Percentiles rank a stretch among this genome's conserved stretches.
These are phyloP conservation scores for Collybia sp. DNA, from an alignment of 768 basidiomycete genomes.

Conservation along the genomic window DNA sequence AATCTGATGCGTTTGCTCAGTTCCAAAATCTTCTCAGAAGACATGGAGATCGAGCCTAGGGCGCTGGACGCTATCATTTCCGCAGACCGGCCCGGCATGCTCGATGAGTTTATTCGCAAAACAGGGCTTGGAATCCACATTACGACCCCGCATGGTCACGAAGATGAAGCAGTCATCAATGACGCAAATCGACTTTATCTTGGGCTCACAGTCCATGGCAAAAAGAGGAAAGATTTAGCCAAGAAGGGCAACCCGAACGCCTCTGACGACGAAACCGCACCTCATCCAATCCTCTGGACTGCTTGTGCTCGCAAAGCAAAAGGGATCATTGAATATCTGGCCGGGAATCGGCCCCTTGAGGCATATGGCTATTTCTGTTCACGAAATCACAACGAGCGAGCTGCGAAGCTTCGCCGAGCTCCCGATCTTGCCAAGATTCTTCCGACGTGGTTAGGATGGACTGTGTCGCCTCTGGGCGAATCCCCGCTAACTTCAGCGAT, in stretches of 20 bases:
- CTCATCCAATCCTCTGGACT: constrained; percentile 36
- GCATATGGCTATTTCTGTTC: constrained; percentile 49
- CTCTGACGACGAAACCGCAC: constrained; percentile 1
- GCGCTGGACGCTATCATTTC: constrained; percentile 24
- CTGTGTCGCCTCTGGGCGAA: constrained; percentile 40
- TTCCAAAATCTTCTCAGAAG: too few species aligned
- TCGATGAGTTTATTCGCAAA: constrained; percentile 54
- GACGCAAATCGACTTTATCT: constrained; percentile 45
- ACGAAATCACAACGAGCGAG: constrained; percentile 34
- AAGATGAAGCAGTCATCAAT: constrained; percentile 21
- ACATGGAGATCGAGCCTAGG: constrained; percentile 17
- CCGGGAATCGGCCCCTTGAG: constrained; percentile 36
- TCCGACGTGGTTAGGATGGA: constrained; percentile 50
- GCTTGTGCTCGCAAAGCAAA: constrained; percentile 29
- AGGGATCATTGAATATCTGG: constrained; percentile 42
- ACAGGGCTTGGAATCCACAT: constrained; percentile 39
- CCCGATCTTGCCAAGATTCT: constrained; percentile 34
- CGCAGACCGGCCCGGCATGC: constrained; percentile 41
- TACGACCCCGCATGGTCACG: constrained; percentile 15
- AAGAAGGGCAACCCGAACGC: constrained; percentile 46
- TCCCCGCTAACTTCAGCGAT: constrained; percentile 46
- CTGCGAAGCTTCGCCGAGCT: constrained; percentile 35
- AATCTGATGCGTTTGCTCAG: constrained; percentile 42
- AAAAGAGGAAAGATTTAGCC: constrained; percentile 52
- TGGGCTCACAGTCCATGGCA: constrained; percentile 60